Base-by-base conservation (phyloP, 129 eudicot genomes). In the Lactuca saligna region DNA sequence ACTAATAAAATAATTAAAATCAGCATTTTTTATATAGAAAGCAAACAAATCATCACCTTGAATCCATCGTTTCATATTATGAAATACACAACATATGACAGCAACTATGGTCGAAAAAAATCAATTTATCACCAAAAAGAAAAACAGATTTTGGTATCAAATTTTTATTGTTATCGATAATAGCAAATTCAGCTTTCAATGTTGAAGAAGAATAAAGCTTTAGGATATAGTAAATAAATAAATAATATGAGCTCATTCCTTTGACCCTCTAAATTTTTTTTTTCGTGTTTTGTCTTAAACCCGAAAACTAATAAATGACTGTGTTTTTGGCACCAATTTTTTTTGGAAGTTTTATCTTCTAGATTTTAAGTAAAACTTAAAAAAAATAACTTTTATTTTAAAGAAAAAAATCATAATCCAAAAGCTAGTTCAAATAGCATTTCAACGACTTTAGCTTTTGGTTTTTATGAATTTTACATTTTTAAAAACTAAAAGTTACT, bases 71-170 rank as follows among this genome's bases (percentile, higher is more conserved):
- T 32, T 42, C 14, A 33, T 48, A 54, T 20, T 41, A 54, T 15
- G n/a, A 64, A 16, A 25, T 39, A 8, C 38, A 46, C 54, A 68
- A 41, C 7, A 31, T 16, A 61, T 69, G 80, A 69, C 63, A 54
- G 35, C 16, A 50, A 42, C 80, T 11, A 75, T 44, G 68, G 11
- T 14, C 60, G 29, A 37, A 8, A 3, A 29, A 39, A 7, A 66
- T 34, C 49, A 57, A 13, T 57, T 32, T 61, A 68, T 39, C 9
- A 60, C 46, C 8, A 39, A 9, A 35, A 69, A 29, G 57, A 74
- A 61, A 8, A 61, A 8, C 80, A 69, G 61, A 61, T 10, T 61
- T 33, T 42, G 75, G 80, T 13, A 76, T 76, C 75, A 35, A 61
- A 3, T 0, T 44, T 49, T 39, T 54, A 64, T 53, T 13, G 8